Evolutionary conservation across 345 rosid genomes (phyloP).

Genomic region (Cardamine chenopodiifolia): DNA sequence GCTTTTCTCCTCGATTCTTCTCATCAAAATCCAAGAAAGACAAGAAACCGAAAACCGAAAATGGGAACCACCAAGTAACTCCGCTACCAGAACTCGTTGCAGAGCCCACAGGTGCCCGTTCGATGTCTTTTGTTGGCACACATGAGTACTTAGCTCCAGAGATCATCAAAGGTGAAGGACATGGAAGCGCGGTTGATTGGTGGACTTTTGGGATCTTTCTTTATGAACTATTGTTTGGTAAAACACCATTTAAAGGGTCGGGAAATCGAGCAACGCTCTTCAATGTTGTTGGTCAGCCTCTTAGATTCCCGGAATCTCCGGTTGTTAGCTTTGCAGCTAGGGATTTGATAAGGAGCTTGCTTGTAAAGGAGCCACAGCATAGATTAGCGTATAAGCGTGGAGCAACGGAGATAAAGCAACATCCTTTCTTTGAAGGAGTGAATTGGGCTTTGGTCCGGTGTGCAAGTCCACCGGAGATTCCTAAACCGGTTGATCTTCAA

Average conservation of each 20-base stretch:
- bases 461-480: slow-evolving; percentile 80
- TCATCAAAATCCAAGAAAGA: slow-evolving; percentile 59
- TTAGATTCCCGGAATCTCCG: slow-evolving; percentile 73
- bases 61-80: slow-evolving; percentile 65
- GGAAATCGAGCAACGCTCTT: slow-evolving; percentile 82
- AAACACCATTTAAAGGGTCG: slow-evolving; percentile 86
- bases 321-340: slow-evolving; percentile 75
- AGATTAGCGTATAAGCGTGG: slow-evolving; percentile 80
- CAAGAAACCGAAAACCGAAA: slow-evolving; percentile 53
- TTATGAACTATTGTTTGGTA: slow-evolving; percentile 75
- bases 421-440: slow-evolving; percentile 83
- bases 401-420: slow-evolving; percentile 81
- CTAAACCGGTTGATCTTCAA: slow-evolving; percentile 69
- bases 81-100: slow-evolving; percentile 92
- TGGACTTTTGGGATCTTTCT: slow-evolving; percentile 89
- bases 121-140: slow-evolving; percentile 91
- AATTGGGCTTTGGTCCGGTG: slow-evolving; percentile 87
- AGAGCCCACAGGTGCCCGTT: slow-evolving; percentile 88
- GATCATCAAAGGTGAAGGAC: slow-evolving; percentile 85
- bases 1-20: slow-evolving; percentile 63
- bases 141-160: slow-evolving; percentile 93
- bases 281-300: slow-evolving; percentile 78
- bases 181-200: slow-evolving; percentile 91
- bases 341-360: slow-evolving; percentile 78
- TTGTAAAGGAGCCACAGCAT: slow-evolving; percentile 80